phyloP scores from a whole-genome alignment of 306 rosid species.

The Geum urbanum region DNA sequence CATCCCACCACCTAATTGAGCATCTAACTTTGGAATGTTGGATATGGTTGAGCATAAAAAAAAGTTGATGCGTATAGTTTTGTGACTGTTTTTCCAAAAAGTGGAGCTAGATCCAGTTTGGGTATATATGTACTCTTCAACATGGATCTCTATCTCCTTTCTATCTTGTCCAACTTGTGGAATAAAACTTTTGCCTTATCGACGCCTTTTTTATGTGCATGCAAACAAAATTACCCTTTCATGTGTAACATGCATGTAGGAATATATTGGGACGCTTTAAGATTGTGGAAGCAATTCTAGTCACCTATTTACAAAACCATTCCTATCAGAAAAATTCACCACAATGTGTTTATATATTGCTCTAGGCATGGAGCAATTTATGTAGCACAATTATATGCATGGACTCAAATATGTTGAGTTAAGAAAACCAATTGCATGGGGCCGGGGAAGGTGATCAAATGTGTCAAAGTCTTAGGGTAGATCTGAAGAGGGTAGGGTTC shows the following conservation, averaged over 20 bases:
- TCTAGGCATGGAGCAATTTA: too few species aligned
- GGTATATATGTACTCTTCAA: not conserved
- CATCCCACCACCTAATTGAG: not conserved
- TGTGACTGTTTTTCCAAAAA: not conserved
- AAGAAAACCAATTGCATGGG: too few species aligned
- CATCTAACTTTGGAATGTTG: not conserved
- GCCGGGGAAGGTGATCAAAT: too few species aligned
- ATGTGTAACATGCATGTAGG: not conserved
- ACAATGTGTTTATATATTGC: rapidly evolving
- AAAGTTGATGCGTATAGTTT: not conserved
- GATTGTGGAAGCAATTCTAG: slow-evolving; percentile 2
- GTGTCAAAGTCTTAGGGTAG: too few species aligned
- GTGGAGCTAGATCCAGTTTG: not conserved
- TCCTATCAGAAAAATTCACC: too few species aligned
- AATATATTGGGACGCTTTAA: not conserved
- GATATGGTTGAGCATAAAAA: not conserved
- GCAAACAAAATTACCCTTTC: slow-evolving; percentile 28
- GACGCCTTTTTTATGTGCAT: slow-evolving; percentile 4
- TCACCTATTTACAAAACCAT: not conserved
- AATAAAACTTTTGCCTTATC: slow-evolving; percentile 8
- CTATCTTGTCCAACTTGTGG: slow-evolving; percentile 9
- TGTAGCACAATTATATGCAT: too few species aligned
- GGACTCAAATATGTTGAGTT: too few species aligned
- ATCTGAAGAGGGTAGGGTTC: not conserved
- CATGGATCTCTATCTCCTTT: not conserved